A percentile compares a stretch with the other conserved stretches of the same genome.
Conservation (phyloP, 345 rosid species). For the Alliaria petiolata region DNA sequence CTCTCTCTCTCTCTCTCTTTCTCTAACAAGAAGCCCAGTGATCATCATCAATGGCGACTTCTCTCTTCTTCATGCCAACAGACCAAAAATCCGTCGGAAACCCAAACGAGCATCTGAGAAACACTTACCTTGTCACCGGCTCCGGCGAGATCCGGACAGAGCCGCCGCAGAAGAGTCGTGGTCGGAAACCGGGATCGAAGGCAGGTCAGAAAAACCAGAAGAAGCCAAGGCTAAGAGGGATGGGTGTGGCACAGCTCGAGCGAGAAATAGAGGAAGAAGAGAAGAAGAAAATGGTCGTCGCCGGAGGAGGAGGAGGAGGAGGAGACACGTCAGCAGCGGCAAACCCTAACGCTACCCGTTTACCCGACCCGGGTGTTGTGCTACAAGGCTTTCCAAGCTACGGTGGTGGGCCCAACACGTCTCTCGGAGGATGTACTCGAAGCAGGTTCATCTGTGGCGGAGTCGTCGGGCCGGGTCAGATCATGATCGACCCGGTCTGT, state of each 20-base stretch:
- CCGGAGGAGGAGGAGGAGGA: neutral
- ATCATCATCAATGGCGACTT: constrained; percentile 32
- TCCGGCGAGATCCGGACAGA: constrained; percentile 22
- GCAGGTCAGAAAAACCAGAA: constrained; percentile 35
- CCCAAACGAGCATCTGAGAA: constrained; percentile 12
- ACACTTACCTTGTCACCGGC: neutral
- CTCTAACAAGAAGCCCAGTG: constrained; percentile 19
- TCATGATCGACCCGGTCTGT: constrained; percentile 28
- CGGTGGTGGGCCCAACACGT: constrained; percentile 16
- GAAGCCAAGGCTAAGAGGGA: constrained; percentile 59
- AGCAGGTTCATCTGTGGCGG: constrained; percentile 24
- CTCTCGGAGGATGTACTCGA: constrained; percentile 23
- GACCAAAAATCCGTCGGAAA: constrained; percentile 6
- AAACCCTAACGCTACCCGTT: constrained; percentile 7
- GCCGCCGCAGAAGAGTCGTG: constrained; percentile 22
- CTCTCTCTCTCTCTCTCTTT: constrained; percentile 8
- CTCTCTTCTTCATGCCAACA: constrained; percentile 20
- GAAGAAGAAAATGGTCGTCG: constrained; percentile 23
- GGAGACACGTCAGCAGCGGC: neutral
- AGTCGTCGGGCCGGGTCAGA: constrained; percentile 37
- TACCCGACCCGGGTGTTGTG: constrained; percentile 33
- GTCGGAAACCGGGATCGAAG: constrained; percentile 32
- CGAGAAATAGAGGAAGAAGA: constrained; percentile 39
- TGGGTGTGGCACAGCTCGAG: constrained; percentile 85
- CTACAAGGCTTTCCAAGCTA: constrained; percentile 36